Evolutionary conservation across 495 filamentous ascomycete genomes (phyloP), one percentile per base, ranked within the genome.

Genomic region (Penicillium angulare): DNA sequence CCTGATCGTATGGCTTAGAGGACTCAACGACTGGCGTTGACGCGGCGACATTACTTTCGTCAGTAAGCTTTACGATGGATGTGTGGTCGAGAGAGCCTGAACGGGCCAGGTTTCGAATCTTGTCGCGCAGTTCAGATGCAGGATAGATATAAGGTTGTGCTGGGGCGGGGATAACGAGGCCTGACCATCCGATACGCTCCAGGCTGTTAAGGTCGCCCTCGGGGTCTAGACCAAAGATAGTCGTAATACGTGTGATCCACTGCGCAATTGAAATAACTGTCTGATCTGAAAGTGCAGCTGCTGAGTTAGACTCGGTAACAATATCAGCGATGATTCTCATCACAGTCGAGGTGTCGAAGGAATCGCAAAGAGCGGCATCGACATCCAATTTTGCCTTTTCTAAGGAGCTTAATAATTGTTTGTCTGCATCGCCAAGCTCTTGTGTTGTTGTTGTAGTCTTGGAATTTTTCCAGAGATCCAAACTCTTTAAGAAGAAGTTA

Each of bases 401-500:
- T n/a, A n/a, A n/a, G n/a, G n/a, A n/a, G n/a, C n/a, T n/a, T n/a
- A n/a, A n/a, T n/a, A n/a, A n/a, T n/a, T n/a, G n/a, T n/a, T n/a
- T n/a, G n/a, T n/a, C n/a, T 7, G 96, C 72, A 26, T 71, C 71
- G 9, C 66, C 60, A 16, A 46, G 55, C 8, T 81, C 56, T 3
- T 60, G 59, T 6, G 52, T 46, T 27, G 75, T 63, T 27, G 66
- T 62, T 8, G 59, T 60, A 9, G 62, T 49, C 5, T 59, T 64
- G 73, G 79, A 59, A 22, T 81, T 52, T 7, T 67, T 57, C 1
- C 63, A 49, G 17, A 63, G 61, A 36, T 77, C 78, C 41, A 72
- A 76, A 38, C 76, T 79, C 51, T 92, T 95, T 36, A 86, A 79
- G 75, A 98, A 97, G 73, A 97, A 96, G 69, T 96, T 96, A 60